A percentile compares a stretch with the other conserved stretches of the same genome.
These are phyloP conservation scores for Ustilago bromivora DNA, from an alignment of 1,284 basidiomycete species.

Conservation along the genomic window DNA sequence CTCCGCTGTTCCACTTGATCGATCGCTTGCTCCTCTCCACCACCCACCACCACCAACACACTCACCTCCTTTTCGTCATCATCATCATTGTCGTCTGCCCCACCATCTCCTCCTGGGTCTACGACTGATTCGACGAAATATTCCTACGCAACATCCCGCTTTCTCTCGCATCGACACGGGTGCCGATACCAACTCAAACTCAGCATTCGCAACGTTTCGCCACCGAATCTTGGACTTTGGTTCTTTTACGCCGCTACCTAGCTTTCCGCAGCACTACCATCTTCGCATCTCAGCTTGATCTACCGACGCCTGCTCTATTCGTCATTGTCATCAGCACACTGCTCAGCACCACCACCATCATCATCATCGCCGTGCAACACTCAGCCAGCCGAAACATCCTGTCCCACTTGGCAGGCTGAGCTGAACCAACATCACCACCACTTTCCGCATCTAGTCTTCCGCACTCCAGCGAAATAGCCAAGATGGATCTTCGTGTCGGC, in stretches of 20 bases:
- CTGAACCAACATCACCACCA: background rate
- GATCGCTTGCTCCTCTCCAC: constrained; percentile 7
- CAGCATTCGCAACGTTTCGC: background rate
- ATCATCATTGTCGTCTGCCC: constrained; percentile 5
- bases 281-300: constrained; percentile 7
- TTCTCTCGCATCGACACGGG: background rate
- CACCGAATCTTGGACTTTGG: background rate
- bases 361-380: constrained; percentile 1
- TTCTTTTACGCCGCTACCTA: constrained; percentile 2
- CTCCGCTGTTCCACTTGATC: constrained; percentile 12
- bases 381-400: constrained; percentile 6
- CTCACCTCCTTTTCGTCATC: constrained; percentile 15
- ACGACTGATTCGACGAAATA: constrained; percentile 28
- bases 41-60: constrained; percentile 12
- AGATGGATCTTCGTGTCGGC: constrained; percentile 92
- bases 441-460: constrained; percentile 8
- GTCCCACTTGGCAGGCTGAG: constrained; percentile 11
- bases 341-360: constrained; percentile 3
- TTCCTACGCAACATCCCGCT: constrained; percentile 7
- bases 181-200: background rate
- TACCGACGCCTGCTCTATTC: constrained; percentile 24
- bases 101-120: constrained; percentile 9
- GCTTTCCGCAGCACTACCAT: constrained; percentile 9
- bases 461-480: constrained; percentile 14
- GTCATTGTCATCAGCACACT: constrained; percentile 16